Conservation (phyloP, 768 basidiomycete species). For the Naematelia encephala region DNA sequence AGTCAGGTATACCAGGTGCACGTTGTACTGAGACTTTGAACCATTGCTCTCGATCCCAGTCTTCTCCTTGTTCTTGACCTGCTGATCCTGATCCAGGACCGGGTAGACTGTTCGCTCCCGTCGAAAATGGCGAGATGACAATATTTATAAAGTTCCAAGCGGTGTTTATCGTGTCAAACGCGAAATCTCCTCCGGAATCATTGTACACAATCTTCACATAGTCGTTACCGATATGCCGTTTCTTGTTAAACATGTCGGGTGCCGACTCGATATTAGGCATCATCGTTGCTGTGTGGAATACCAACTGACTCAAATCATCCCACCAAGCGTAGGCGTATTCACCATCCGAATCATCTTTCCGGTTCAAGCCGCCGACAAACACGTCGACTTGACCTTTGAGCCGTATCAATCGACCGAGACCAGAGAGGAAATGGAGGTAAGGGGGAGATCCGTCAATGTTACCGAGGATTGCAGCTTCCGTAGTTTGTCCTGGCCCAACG, state of each 20-base stretch:
- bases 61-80: constrained; percentile 16
- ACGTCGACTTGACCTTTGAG: constrained; percentile 86
- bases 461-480: constrained; percentile 77
- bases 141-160: constrained; percentile 98
- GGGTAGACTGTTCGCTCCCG: constrained; percentile 55
- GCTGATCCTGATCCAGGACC: constrained; percentile 57
- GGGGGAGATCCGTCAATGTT: constrained; percentile 92
- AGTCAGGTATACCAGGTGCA: constrained; percentile 86
- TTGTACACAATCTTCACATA: constrained; percentile 96
- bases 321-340: constrained; percentile 99
- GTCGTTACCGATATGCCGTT: constrained; percentile 95
- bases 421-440: constrained; percentile 87
- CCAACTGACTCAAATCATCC: constrained; percentile 92
- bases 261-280: constrained; percentile 66
- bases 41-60: constrained; percentile 79
- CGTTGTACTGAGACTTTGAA: constrained; percentile 92
- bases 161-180: constrained; percentile 84
- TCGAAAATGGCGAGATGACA: constrained; percentile 72
- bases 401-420: constrained; percentile 81
- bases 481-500: constrained; percentile 82
- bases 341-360: constrained; percentile 73
- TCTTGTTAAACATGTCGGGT: constrained; percentile 61
- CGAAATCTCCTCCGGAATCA: constrained; percentile 80
- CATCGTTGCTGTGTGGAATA: constrained; percentile 94
- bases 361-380: constrained; percentile 85